Percentiles rank a stretch among this genome's conserved stretches.
Evolutionary conservation across 768 basidiomycete genomes (phyloP).

Genomic region (Pisolithus microcarpus): DNA sequence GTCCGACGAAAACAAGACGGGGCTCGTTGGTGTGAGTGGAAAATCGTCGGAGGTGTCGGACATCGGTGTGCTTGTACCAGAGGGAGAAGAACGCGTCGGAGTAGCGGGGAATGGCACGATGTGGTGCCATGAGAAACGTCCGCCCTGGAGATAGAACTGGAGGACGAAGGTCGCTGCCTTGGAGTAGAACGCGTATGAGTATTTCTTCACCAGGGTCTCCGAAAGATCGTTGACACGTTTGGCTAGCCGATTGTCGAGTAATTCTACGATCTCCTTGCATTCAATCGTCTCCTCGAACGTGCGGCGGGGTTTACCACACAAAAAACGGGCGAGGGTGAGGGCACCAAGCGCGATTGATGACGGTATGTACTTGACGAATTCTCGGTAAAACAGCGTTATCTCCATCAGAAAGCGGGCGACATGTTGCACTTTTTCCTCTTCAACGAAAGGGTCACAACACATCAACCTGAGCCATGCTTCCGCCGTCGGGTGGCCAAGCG

Average conservation of each 20-base stretch:
- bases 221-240: slow-evolving; percentile 90
- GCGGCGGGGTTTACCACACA: slow-evolving; percentile 74
- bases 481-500: slow-evolving; percentile 92
- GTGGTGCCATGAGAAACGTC: slow-evolving; percentile 53
- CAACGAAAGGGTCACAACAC: slow-evolving; percentile 66
- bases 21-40: slow-evolving; percentile 75
- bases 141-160: slow-evolving; percentile 89
- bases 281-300: slow-evolving; percentile 81
- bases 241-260: slow-evolving; percentile 79
- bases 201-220: slow-evolving; percentile 95
- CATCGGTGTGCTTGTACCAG: slow-evolving; percentile 63
- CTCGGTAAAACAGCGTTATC: slow-evolving; percentile 95
- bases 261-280: slow-evolving; percentile 75
- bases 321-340: slow-evolving; percentile 79
- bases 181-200: slow-evolving; percentile 94
- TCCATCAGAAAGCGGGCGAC: slow-evolving; percentile 99
- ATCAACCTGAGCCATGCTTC: slow-evolving; percentile 92
- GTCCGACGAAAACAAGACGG: slow-evolving; percentile 37
- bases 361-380: slow-evolving; percentile 81
- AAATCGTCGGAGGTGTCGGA: slow-evolving; percentile 80
- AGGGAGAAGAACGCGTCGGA: slow-evolving; percentile 35
- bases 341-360: slow-evolving; percentile 88
- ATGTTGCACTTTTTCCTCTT: slow-evolving; percentile 88
- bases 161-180: slow-evolving; percentile 91
- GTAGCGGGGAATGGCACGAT: slow-evolving; percentile 56